phyloP scores from a whole-genome alignment of 768 basidiomycete species.

The Xerocomellus amylosporus region DNA sequence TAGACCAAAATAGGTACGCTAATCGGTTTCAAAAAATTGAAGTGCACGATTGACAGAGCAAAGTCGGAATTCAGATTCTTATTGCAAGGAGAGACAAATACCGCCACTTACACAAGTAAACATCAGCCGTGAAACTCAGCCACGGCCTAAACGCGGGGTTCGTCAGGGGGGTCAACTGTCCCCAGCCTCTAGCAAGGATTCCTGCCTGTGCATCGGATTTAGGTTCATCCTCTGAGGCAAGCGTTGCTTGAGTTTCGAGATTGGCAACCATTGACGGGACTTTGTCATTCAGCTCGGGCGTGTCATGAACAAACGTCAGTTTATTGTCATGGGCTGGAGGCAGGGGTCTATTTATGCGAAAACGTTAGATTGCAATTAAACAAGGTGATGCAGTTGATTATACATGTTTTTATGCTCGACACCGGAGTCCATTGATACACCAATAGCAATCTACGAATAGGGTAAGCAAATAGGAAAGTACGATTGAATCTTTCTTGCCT shows the following conservation, averaged over 20 bases:
- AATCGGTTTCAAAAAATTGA: background rate
- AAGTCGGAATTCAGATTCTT: slow-evolving; percentile 3
- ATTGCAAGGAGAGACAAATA: background rate
- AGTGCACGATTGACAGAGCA: background rate
- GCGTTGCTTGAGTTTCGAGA: background rate
- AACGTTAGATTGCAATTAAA: slow-evolving; percentile 25
- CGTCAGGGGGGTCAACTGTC: background rate
- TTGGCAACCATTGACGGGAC: background rate
- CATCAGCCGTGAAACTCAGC: slow-evolving; percentile 41
- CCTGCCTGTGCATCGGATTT: background rate
- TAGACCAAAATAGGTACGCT: slow-evolving; percentile 83
- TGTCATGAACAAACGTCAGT: background rate
- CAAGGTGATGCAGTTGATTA: slow-evolving; percentile 42
- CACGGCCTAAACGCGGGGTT: slow-evolving; percentile 11
- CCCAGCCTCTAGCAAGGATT: background rate
- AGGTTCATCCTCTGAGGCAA: background rate
- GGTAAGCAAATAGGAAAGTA: background rate
- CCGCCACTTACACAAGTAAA: slow-evolving; percentile 52
- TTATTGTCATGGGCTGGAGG: slow-evolving; percentile 8
- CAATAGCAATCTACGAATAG: slow-evolving; percentile 21
- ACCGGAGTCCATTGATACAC: slow-evolving; percentile 26
- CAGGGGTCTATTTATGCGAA: slow-evolving; percentile 19
- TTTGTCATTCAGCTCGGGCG: slow-evolving; percentile 1
- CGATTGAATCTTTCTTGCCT: slow-evolving; percentile 38
- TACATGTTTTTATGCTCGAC: slow-evolving; percentile 41